Evolutionary conservation across 2,329 filamentous ascomycete species (phyloP).

Genomic region (Trichoderma cornu-damae): DNA sequence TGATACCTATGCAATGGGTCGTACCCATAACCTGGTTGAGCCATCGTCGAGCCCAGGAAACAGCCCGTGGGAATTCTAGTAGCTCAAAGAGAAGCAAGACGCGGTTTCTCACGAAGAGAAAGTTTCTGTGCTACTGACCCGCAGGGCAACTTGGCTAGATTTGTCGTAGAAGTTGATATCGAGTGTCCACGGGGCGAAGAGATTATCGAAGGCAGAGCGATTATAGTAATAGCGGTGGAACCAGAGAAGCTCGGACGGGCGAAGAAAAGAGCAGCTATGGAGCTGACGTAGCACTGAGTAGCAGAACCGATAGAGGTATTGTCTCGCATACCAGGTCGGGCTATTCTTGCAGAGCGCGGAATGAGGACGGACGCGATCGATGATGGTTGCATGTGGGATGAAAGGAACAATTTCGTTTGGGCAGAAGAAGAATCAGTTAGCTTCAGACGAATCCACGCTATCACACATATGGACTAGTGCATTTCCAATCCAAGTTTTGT

Average conservation of each 20-base stretch:
- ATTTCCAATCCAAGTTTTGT: neutral
- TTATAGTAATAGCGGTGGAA: neutral
- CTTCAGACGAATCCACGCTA: neutral
- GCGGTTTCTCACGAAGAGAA: neutral
- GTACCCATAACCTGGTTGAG: constrained; percentile 28
- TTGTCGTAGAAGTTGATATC: neutral
- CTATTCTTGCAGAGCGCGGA: neutral
- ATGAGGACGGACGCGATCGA: constrained; percentile 5
- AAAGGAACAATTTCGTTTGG: constrained; percentile 16
- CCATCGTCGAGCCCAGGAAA: constrained; percentile 25
- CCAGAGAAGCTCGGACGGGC: neutral
- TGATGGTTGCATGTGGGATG: constrained; percentile 17
- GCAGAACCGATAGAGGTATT: neutral
- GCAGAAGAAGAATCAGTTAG: neutral
- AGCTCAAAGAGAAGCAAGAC: neutral
- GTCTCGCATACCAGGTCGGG: neutral
- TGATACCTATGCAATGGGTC: constrained; percentile 21
- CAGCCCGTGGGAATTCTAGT: neutral
- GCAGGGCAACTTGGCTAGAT: neutral
- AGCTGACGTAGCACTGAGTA: neutral
- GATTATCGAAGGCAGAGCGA: neutral
- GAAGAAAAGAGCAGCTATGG: neutral
- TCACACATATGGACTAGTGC: neutral
- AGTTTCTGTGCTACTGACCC: neutral
- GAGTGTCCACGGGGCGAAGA: neutral